phyloP scores from a whole-genome alignment of 2,329 filamentous ascomycete species.

The Colletotrichum limetticola region DNA sequence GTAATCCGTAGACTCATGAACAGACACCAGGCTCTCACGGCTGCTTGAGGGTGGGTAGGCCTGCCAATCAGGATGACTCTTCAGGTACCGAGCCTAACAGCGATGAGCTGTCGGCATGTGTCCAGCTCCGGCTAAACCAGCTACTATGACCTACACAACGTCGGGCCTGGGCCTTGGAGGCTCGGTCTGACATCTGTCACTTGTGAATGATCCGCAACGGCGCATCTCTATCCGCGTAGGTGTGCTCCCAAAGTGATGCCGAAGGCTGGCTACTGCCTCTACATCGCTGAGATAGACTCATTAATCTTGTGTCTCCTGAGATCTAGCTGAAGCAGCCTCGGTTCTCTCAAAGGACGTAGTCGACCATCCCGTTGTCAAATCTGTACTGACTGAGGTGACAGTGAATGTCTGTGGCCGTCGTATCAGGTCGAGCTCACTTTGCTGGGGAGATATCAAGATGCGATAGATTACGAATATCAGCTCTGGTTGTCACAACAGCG shows the following conservation, averaged over 20 bases:
- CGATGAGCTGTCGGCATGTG: neutral
- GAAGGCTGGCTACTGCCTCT: neutral
- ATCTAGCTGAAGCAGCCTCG: neutral
- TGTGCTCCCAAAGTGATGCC: neutral
- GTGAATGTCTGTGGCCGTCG: neutral
- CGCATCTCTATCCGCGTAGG: neutral
- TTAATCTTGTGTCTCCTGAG: neutral
- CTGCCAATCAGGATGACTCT: neutral
- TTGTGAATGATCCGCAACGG: constrained; percentile 7
- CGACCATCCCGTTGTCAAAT: neutral
- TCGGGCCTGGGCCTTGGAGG: neutral
- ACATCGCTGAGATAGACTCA: neutral
- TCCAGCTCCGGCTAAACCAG: neutral
- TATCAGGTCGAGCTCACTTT: neutral
- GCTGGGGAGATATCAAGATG: neutral
- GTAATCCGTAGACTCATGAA: neutral
- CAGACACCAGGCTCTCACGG: neutral
- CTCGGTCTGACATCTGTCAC: constrained; percentile 27
- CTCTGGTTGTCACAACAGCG: neutral
- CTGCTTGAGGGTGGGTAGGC: neutral
- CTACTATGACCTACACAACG: neutral
- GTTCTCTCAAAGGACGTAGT: neutral
- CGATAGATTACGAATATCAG: neutral
- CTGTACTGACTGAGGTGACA: neutral
- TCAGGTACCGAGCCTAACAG: neutral